These are phyloP conservation scores for Corinectria fuckeliana DNA, from an alignment of 2,329 filamentous ascomycete species.

Conservation along the genomic window DNA sequence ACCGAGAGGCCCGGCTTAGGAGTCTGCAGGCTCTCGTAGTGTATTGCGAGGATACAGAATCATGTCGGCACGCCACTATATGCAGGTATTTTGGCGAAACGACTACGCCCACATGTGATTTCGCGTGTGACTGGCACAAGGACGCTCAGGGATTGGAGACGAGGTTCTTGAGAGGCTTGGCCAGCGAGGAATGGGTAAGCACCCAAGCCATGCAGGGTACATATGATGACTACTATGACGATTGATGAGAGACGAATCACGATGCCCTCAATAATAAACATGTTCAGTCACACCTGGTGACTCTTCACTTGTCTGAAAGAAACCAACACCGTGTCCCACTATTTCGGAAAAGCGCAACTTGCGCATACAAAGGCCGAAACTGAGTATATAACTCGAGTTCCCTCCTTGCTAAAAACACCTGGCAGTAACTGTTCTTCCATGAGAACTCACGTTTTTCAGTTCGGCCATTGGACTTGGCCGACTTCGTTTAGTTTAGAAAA, in stretches of 20 bases:
- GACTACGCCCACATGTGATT: conserved; percentile 66
- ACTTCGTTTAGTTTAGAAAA: conserved; percentile 21
- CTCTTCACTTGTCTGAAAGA: background rate
- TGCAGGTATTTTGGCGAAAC: conserved; percentile 79
- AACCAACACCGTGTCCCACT: background rate
- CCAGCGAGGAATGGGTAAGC: conserved; percentile 67
- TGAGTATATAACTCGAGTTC: too few species aligned
- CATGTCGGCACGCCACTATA: conserved; percentile 79
- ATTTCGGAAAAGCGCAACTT: background rate
- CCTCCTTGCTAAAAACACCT: background rate
- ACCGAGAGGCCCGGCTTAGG: conserved; percentile 60
- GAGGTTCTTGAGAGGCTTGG: conserved; percentile 62
- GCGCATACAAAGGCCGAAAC: background rate
- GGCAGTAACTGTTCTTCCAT: background rate
- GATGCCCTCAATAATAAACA: background rate
- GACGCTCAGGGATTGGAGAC: conserved; percentile 64
- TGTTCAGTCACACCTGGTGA: background rate
- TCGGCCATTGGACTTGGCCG: conserved; percentile 25
- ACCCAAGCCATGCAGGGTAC: conserved; percentile 65
- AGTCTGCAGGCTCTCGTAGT: conserved; percentile 73
- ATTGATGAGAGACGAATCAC: conserved; percentile 30
- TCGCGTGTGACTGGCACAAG: conserved; percentile 81
- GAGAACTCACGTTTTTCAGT: background rate
- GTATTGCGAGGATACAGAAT: conserved; percentile 79
- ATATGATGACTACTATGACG: conserved; percentile 63